Conservation (phyloP, 257 asterid genomes). For the Nicotiana undulata region DNA sequence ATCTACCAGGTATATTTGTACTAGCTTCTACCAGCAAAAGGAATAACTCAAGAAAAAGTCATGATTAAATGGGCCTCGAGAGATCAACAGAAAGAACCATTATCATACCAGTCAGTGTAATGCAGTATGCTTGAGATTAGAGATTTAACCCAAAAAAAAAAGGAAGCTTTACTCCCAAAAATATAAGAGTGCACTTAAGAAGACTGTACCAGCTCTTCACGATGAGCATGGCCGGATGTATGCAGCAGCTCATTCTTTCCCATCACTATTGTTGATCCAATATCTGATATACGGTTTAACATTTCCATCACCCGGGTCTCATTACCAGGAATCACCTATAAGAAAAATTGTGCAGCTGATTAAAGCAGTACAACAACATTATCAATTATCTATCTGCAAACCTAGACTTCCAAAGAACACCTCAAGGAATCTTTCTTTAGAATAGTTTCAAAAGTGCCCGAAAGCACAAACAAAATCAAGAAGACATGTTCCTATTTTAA, state of each 20-base stretch:
- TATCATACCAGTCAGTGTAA: not conserved
- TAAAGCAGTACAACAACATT: not conserved
- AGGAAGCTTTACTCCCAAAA: not conserved
- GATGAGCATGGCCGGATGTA: slow-evolving; percentile 96
- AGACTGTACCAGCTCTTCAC: slow-evolving; percentile 84
- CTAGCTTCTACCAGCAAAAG: not conserved
- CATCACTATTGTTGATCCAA: slow-evolving; percentile 89
- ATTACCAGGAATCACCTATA: slow-evolving; percentile 96
- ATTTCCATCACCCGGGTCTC: slow-evolving; percentile 95
- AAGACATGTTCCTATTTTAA: not conserved
- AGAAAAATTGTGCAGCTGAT: slow-evolving; percentile 20
- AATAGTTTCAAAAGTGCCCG: not conserved
- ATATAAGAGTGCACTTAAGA: slow-evolving; percentile 4
- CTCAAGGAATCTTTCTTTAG: not conserved
- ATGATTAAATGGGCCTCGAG: slow-evolving; percentile 1
- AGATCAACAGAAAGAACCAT: not conserved
- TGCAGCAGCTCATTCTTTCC: slow-evolving; percentile 90
- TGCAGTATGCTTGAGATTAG: not conserved
- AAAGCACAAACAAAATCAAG: not conserved
- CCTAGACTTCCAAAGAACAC: not conserved
- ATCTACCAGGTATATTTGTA: not conserved
- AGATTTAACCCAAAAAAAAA: not conserved
- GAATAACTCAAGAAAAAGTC: not conserved
- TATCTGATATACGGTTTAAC: slow-evolving; percentile 89
- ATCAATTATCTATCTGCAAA: not conserved